Evolutionary conservation across 2,329 filamentous ascomycete genomes (phyloP).

Genomic region (Coleophoma crateriformis): DNA sequence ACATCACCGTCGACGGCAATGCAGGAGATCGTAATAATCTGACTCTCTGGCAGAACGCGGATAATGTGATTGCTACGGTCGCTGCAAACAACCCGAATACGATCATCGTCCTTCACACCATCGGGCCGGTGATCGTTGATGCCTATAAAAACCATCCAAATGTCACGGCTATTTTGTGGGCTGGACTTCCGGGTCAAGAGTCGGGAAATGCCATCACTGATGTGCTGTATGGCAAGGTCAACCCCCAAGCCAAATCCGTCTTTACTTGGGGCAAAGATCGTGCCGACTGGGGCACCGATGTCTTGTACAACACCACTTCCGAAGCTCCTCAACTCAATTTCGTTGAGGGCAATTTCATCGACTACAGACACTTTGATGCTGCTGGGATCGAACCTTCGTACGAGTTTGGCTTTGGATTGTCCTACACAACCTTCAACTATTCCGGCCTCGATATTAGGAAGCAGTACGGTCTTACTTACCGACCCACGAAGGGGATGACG

Average conservation of each 20-base stretch:
- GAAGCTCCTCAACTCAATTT: conserved; percentile 65
- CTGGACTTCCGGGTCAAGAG: conserved; percentile 80
- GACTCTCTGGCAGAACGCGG: conserved; percentile 80
- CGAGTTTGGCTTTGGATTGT: conserved; percentile 77
- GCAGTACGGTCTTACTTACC: conserved; percentile 16
- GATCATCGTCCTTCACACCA: conserved; percentile 83
- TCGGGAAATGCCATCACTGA: conserved; percentile 75
- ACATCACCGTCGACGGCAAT: conserved; percentile 76
- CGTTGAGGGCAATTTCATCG: conserved; percentile 73
- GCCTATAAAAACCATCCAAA: conserved; percentile 72
- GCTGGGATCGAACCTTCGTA: conserved; percentile 60
- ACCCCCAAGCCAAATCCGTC: conserved; percentile 69
- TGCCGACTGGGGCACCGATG: conserved; percentile 35
- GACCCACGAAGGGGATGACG: conserved; percentile 56
- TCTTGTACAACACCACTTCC: conserved; percentile 33
- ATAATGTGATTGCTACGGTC: conserved; percentile 75
- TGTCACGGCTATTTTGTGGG: conserved; percentile 78
- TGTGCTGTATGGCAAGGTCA: conserved; percentile 73
- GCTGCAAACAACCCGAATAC: conserved; percentile 77
- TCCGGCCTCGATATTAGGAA: conserved; percentile 48
- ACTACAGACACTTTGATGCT: conserved; percentile 71
- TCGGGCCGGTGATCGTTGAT: conserved; percentile 72
- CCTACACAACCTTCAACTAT: conserved; percentile 74
- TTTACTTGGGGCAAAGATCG: conserved; percentile 68
- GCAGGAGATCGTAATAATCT: conserved; percentile 87